phyloP scores from a whole-genome alignment of 1,284 basidiomycete species.

The Uromyces viciae-fabae region DNA sequence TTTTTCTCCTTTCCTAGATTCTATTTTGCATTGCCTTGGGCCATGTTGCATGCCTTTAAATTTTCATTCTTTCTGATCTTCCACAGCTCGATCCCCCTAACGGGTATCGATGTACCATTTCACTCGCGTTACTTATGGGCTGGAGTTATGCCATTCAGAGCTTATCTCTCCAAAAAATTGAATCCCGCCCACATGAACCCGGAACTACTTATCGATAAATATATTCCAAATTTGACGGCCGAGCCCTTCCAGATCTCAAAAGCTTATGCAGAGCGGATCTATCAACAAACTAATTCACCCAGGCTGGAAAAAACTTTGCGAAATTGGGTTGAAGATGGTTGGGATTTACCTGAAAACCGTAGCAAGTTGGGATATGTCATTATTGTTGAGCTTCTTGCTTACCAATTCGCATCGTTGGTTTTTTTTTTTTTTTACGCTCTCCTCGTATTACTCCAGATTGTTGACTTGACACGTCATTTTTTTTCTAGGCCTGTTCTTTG shows the following conservation, averaged over 20 bases:
- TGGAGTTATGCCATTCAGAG: conserved; percentile 93
- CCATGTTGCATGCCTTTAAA: not conserved
- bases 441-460: not conserved
- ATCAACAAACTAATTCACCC: conserved; percentile 77
- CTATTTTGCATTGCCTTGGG: not conserved
- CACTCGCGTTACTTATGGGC: conserved; percentile 98
- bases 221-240: conserved; percentile 95
- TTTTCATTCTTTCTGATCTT: not conserved
- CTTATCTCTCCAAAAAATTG: conserved; percentile 96
- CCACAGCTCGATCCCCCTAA: conserved; percentile 70
- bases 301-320: conserved; percentile 86
- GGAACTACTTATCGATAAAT: conserved; percentile 85
- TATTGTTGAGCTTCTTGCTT: conserved; percentile 90
- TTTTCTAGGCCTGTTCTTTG: conserved; percentile 25
- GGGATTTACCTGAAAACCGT: conserved; percentile 74
- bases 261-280: conserved; percentile 88
- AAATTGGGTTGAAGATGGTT: conserved; percentile 87
- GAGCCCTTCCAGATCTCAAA: conserved; percentile 86
- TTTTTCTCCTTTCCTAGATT: not conserved
- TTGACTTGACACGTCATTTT: conserved; percentile 57
- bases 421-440: not conserved
- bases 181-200: conserved; percentile 83
- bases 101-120: conserved; percentile 98
- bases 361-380: conserved; percentile 92
- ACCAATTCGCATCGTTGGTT: conserved; percentile 66